phyloP scores from a whole-genome alignment of 2,329 filamentous ascomycete species.

The Colletotrichum trifolii region DNA sequence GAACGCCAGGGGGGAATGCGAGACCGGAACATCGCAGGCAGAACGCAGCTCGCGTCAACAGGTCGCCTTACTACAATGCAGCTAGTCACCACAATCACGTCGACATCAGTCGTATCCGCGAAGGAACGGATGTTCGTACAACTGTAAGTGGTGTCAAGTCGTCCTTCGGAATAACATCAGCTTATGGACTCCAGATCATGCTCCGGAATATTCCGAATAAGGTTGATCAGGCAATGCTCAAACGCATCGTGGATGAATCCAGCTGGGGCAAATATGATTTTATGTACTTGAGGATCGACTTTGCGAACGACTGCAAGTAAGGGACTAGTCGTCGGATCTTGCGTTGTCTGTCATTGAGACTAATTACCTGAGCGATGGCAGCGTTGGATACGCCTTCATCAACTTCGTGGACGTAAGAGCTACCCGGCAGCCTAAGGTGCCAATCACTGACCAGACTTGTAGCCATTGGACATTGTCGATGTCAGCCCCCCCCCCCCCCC shows the following conservation, averaged over 20 bases:
- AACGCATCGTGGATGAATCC: conserved; percentile 81
- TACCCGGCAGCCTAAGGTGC: conserved; percentile 31
- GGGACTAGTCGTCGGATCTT: conserved; percentile 45
- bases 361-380: conserved; percentile 48
- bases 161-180: not conserved
- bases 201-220: conserved; percentile 94
- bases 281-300: conserved; percentile 92
- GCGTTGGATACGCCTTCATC: conserved; percentile 97
- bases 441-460: conserved; percentile 46
- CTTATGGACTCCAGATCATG: conserved; percentile 78
- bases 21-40: conserved; percentile 59
- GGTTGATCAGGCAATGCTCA: conserved; percentile 81
- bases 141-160: conserved; percentile 64
- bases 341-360: not conserved
- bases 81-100: conserved; percentile 70
- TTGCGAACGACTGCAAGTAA: conserved; percentile 85
- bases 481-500: conserved; percentile 53
- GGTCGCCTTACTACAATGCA: conserved; percentile 59
- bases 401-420: conserved; percentile 84
- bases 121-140: conserved; percentile 78
- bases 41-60: conserved; percentile 57
- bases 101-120: conserved; percentile 68
- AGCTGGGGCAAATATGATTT: conserved; percentile 91
- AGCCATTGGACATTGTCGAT: conserved; percentile 79
- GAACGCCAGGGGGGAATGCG: conserved; percentile 42